phyloP scores from a whole-genome alignment of 2,329 filamentous ascomycete genomes.

The Trichoderma simmonsii region DNA sequence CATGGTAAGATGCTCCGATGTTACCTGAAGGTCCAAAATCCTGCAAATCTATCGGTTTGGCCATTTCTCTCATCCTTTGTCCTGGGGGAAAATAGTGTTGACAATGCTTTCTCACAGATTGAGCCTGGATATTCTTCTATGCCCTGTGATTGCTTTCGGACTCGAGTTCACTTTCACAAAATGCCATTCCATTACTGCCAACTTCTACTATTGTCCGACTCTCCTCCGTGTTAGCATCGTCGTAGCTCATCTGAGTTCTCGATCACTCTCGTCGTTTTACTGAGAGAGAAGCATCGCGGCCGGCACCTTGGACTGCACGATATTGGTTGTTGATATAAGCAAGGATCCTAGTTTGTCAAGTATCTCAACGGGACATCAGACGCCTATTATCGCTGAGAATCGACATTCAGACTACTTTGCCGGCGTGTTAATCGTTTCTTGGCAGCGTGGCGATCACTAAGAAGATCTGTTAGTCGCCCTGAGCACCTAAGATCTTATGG shows the following conservation, averaged over 20 bases:
- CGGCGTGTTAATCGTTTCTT: slow-evolving; percentile 38
- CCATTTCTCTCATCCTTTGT: slow-evolving; percentile 44
- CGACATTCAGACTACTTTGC: slow-evolving; percentile 27
- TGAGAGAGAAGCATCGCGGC: slow-evolving; percentile 30
- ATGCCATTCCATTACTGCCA: slow-evolving; percentile 29
- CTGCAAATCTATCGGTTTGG: slow-evolving; percentile 32
- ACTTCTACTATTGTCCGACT: slow-evolving; percentile 39
- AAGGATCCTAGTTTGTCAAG: slow-evolving; percentile 21
- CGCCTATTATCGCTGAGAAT: slow-evolving; percentile 27
- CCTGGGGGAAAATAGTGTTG: slow-evolving; percentile 48
- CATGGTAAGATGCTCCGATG: not conserved
- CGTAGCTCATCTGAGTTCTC: slow-evolving; percentile 42
- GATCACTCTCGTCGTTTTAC: slow-evolving; percentile 39
- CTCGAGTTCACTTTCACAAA: slow-evolving; percentile 36
- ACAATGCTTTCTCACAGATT: slow-evolving; percentile 29
- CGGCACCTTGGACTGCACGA: slow-evolving; percentile 31
- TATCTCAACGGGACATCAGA: slow-evolving; percentile 26
- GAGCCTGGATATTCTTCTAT: slow-evolving; percentile 24
- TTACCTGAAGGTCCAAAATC: slow-evolving; percentile 27
- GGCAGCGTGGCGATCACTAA: slow-evolving; percentile 44
- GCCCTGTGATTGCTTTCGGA: slow-evolving; percentile 6
- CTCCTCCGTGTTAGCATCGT: slow-evolving; percentile 40
- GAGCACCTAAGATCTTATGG: slow-evolving; percentile 32
- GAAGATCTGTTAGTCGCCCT: slow-evolving; percentile 37
- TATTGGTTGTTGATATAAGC: slow-evolving; percentile 33